Percentiles rank a stretch among this genome's conserved stretches.
Evolutionary conservation across 2,329 filamentous ascomycete species (phyloP).

Genomic region (Mycosphaerelloides madeirae): DNA sequence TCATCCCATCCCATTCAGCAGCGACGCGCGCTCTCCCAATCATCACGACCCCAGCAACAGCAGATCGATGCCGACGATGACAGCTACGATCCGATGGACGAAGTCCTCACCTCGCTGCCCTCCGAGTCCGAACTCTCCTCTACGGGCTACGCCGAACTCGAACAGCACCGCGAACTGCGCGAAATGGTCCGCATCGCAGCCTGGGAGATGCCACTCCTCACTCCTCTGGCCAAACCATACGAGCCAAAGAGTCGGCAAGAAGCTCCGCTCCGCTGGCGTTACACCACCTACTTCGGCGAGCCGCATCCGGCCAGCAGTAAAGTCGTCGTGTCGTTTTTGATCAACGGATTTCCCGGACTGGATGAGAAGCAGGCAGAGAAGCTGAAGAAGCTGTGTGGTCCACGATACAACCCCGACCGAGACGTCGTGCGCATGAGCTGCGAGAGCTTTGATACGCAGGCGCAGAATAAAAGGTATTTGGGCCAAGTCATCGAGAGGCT

Average conservation of each 20-base stretch:
- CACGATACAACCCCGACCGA: constrained; percentile 80
- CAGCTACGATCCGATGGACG: constrained; percentile 11
- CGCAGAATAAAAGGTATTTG: constrained; percentile 96
- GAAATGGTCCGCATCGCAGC: constrained; percentile 81
- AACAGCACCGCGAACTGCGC: constrained; percentile 78
- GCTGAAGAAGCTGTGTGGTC: constrained; percentile 78
- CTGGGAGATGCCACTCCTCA: constrained; percentile 92
- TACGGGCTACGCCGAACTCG: constrained; percentile 78
- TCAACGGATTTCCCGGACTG: constrained; percentile 66
- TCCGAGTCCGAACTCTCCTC: constrained; percentile 82
- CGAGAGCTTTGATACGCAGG: constrained; percentile 75
- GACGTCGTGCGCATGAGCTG: constrained; percentile 83
- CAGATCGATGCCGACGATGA: constrained; percentile 5
- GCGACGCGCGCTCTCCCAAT: not conserved
- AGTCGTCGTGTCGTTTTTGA: constrained; percentile 83
- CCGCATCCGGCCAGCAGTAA: constrained; percentile 86
- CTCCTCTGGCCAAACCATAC: constrained; percentile 77
- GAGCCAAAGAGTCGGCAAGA: constrained; percentile 55
- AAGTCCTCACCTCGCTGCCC: constrained; percentile 9
- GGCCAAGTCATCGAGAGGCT: constrained; percentile 71
- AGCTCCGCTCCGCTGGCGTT: constrained; percentile 83
- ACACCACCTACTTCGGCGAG: constrained; percentile 95
- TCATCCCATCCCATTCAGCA: no score
- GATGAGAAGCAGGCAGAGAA: constrained; percentile 67
- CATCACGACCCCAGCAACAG: not conserved